phyloP scores from a whole-genome alignment of 176 grass and related monocot species.

The Poa pratensis region DNA sequence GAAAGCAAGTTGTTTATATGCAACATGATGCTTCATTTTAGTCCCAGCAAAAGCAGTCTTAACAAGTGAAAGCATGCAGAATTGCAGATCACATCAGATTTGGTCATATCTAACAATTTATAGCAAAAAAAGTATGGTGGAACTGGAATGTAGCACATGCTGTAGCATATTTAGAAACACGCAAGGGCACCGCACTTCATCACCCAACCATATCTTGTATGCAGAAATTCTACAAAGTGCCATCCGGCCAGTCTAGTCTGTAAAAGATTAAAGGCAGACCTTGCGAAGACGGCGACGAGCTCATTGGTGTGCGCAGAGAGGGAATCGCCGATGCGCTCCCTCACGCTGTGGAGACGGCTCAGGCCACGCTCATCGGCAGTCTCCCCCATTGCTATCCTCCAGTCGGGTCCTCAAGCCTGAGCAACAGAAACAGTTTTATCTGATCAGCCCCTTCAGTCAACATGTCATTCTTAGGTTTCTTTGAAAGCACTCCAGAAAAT shows the following conservation, averaged over 20 bases:
- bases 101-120: background rate
- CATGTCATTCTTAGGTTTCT: background rate
- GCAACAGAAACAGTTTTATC: background rate
- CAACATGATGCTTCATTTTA: background rate
- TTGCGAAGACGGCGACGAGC: slow-evolving; percentile 93
- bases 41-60: background rate
- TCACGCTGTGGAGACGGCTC: slow-evolving; percentile 88
- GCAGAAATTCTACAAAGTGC: background rate
- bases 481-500: background rate
- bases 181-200: background rate
- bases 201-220: slow-evolving; percentile 2
- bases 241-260: background rate
- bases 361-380: slow-evolving; percentile 57
- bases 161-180: background rate
- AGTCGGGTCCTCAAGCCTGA: slow-evolving; percentile 36
- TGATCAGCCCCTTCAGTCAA: background rate
- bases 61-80: background rate
- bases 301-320: slow-evolving; percentile 95
- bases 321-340: slow-evolving; percentile 80
- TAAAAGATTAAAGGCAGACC: slow-evolving; percentile 49
- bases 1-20: background rate
- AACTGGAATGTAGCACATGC: background rate
- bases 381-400: slow-evolving; percentile 63
- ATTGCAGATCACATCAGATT: background rate
- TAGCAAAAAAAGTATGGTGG: background rate